These are phyloP conservation scores for Starmera dryadoides DNA, from an alignment of 805 yeast genomes.

Conservation along the genomic window DNA sequence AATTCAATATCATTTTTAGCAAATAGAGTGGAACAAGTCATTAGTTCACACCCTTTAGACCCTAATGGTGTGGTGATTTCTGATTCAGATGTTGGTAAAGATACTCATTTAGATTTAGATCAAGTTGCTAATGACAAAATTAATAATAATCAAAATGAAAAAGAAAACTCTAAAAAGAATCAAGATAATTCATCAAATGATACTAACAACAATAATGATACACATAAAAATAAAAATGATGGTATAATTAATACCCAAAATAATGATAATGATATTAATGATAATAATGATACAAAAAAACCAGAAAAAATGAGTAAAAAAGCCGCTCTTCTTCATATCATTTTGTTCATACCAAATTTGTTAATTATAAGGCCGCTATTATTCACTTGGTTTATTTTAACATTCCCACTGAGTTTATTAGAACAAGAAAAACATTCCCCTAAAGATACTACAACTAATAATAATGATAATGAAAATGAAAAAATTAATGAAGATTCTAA, in stretches of 20 bases:
- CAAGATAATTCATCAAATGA: no score
- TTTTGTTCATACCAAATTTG: slow-evolving; percentile 42
- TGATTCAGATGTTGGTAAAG: not conserved
- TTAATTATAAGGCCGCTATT: slow-evolving; percentile 45
- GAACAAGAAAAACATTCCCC: slow-evolving; percentile 11
- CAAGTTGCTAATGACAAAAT: not conserved
- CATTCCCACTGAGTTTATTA: slow-evolving; percentile 48
- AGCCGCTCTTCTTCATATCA: slow-evolving; percentile 15
- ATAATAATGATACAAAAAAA: not conserved
- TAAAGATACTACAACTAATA: not conserved
- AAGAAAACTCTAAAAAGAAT: not conserved
- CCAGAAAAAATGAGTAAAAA: slow-evolving; percentile 5
- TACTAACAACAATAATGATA: no score
- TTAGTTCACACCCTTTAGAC: slow-evolving; percentile 7
- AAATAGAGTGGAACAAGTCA: slow-evolving; percentile 16
- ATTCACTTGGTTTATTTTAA: slow-evolving; percentile 41
- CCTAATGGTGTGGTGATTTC: not conserved
- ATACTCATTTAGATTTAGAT: slow-evolving; percentile 6
- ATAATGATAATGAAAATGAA: not conserved
- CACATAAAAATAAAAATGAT: no score
- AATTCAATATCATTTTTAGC: slow-evolving; percentile 22
- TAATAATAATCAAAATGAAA: not conserved
- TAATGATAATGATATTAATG: slow-evolving; percentile 1
- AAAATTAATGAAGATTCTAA: not conserved
- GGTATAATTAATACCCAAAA: no score